phyloP scores from a whole-genome alignment of 495 filamentous ascomycete genomes.

The Cercophora scortea region DNA sequence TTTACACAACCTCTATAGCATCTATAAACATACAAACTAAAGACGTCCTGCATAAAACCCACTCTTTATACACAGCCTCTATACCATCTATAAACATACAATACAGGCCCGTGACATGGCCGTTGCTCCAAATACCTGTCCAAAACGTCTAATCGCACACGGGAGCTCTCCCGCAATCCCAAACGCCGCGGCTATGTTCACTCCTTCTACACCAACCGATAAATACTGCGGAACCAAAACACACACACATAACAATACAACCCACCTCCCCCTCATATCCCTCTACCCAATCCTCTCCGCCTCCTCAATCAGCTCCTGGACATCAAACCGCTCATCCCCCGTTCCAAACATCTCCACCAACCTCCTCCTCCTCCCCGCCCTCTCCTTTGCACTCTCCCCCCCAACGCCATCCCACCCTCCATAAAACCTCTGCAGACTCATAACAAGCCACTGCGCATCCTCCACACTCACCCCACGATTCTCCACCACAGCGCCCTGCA shows the following conservation, averaged over 20 bases:
- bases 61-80: too few species aligned
- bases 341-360: slow-evolving; percentile 74
- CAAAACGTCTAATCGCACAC: too few species aligned
- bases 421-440: slow-evolving; percentile 94
- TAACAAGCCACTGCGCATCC: slow-evolving; percentile 82
- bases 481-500: slow-evolving; percentile 73
- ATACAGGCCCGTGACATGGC: too few species aligned
- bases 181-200: too few species aligned
- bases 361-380: slow-evolving; percentile 43
- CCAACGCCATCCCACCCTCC: slow-evolving; percentile 30
- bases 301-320: slow-evolving; percentile 80
- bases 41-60: too few species aligned
- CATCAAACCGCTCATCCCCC: slow-evolving; percentile 69
- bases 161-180: too few species aligned
- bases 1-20: too few species aligned
- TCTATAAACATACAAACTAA: too few species aligned
- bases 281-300: slow-evolving; percentile 61
- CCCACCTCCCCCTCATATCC: background rate
- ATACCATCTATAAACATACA: too few species aligned
- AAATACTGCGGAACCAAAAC: too few species aligned
- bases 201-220: too few species aligned
- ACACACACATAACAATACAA: background rate
- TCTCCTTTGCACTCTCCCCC: slow-evolving; percentile 37
- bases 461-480: slow-evolving; percentile 68
- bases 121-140: too few species aligned